Evolutionary conservation across 1,139 yeast genomes (phyloP).

Genomic region (Scheffersomyces stambukii): DNA sequence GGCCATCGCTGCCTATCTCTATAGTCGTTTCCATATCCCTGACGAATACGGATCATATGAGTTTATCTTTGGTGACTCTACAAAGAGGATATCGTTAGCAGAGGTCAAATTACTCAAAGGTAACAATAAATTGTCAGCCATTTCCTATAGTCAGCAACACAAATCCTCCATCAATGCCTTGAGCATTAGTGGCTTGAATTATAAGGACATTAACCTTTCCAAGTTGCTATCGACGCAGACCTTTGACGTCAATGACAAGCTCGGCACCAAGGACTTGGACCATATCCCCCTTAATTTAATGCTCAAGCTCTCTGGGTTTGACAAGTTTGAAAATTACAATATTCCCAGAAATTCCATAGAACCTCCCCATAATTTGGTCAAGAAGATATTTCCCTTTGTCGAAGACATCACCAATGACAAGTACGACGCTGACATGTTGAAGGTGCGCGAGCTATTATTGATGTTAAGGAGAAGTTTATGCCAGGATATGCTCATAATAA

Average conservation of each 20-base stretch:
- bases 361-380: conserved; percentile 25
- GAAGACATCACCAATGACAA: conserved; percentile 9
- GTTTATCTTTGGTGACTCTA: conserved; percentile 11
- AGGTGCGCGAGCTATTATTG: conserved; percentile 17
- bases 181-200: conserved; percentile 18
- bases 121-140: conserved; percentile 19
- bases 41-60: conserved; percentile 26
- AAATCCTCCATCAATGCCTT: conserved; percentile 21
- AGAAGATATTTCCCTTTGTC: conserved; percentile 29
- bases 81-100: conserved; percentile 12
- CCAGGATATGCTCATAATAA: conserved; percentile 33
- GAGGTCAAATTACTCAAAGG: conserved; percentile 24
- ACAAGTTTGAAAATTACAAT: conserved; percentile 14
- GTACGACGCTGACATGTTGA: conserved; percentile 10
- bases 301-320: conserved; percentile 24
- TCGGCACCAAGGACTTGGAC: conserved; percentile 11
- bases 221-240: conserved; percentile 18
- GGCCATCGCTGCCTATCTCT: conserved; percentile 26
- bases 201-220: conserved; percentile 17
- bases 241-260: conserved; percentile 11
- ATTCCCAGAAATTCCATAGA: conserved; percentile 19
- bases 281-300: conserved; percentile 15
- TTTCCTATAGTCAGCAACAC: conserved; percentile 27
- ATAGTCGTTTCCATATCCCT: conserved; percentile 27
- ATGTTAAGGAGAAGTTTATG: conserved; percentile 22